Base-by-base conservation (phyloP, 164 flowering plant genomes). In the Berberis vulgaris region DNA sequence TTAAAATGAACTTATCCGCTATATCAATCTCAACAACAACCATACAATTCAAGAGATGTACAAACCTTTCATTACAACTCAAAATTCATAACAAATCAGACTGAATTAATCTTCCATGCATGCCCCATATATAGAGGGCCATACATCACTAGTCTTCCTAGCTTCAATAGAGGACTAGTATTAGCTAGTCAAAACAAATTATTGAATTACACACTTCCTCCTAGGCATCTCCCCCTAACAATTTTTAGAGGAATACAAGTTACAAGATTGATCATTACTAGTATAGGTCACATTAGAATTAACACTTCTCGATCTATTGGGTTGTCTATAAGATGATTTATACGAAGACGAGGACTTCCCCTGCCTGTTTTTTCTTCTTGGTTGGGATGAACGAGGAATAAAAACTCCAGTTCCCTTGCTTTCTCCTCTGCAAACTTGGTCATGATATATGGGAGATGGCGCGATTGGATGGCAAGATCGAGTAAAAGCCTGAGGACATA, bases 381-480 rank as follows among this genome's bases (percentile, higher is more conserved):
- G 83, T 54, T 72, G 77, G 0, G 84, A 75, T 0, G 84, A 81
- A 62, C 68, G 79, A 9, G 97, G 97, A 56, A 91, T 91, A 70
- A 91, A 91, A 44, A 91, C 97, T 39, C 97, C 97, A 0, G 97
- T 91, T 45, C 97, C 97, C 72, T 84, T 85, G 82, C 84, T 80
- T 59, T 83, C 86, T 59, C 84, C 69, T 69, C 67, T 67, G 73
- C 74, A 73, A 38, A 6, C 72, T 56, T 80, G 87, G 45, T 86
- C 79, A 41, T 79, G 72, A 6, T 68, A 12, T 52, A 69, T 49
- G 11, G 78, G 76, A 9, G 80, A 57, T 45, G 72, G 85, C 52
- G 74, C 54, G 2, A 61, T 59, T 45, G 81, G 77, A 44, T 72
- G 73, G 38, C 70, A 64, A 50, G 67, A 72, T 62, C 74, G 54